Conservation (phyloP, 257 asterid species). For the Petrea volubilis region DNA sequence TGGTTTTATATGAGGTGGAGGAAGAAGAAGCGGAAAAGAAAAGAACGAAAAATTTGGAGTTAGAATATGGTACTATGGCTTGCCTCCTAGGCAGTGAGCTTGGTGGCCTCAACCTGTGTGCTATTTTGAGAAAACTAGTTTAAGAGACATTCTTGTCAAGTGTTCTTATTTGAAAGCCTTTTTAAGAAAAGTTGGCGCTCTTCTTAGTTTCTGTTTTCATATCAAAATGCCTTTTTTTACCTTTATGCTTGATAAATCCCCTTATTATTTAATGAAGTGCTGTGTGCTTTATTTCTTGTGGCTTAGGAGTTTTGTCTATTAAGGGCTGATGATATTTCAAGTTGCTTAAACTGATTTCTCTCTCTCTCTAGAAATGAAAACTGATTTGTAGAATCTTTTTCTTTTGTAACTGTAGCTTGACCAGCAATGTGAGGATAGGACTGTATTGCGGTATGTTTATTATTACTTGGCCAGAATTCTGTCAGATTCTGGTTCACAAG, state of each 20-base stretch:
- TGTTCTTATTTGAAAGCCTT: background rate
- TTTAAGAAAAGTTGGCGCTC: background rate
- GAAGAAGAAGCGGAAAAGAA: background rate
- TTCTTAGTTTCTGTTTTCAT: background rate
- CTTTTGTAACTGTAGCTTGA: constrained; percentile 71
- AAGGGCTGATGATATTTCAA: background rate
- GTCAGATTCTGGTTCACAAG: constrained; percentile 95
- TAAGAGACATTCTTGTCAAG: background rate
- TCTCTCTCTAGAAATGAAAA: background rate
- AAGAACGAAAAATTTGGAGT: background rate
- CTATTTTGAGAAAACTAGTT: background rate
- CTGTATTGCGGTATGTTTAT: constrained; percentile 94
- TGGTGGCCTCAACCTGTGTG: background rate
- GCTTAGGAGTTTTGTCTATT: too few relatives aligned
- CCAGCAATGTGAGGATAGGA: constrained; percentile 98
- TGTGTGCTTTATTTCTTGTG: constrained; percentile 12
- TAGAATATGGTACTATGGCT: background rate
- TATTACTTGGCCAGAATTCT: constrained; percentile 97
- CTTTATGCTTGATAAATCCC: background rate
- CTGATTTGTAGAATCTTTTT: constrained; percentile 29
- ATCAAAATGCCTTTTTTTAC: constrained; percentile 9
- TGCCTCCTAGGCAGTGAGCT: background rate
- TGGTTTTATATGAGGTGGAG: background rate
- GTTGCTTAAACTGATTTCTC: constrained; percentile 5
- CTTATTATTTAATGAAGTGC: background rate